Conservation (phyloP, 176 grass and related monocot species). For the Oryza punctata region DNA sequence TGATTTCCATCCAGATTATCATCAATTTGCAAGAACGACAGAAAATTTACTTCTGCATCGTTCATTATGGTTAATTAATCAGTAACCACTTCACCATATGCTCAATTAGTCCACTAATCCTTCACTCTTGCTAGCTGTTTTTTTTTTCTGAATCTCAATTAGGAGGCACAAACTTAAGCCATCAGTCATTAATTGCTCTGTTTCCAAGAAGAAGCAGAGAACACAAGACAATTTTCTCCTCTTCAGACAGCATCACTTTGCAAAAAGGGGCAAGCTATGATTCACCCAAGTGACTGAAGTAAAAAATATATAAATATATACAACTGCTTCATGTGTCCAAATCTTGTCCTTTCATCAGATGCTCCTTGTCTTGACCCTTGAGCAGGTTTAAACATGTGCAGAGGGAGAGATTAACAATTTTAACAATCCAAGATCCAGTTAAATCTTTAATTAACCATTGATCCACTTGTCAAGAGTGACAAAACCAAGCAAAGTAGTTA, state of each 20-base stretch:
- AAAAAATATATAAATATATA: neutral
- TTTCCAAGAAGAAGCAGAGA: neutral
- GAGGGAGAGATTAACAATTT: neutral
- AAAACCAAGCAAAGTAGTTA: neutral
- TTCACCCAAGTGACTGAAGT: conserved; percentile 21
- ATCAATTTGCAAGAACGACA: conserved; percentile 21
- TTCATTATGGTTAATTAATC: neutral
- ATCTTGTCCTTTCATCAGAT: conserved; percentile 5
- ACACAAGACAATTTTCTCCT: neutral
- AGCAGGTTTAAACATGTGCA: conserved; percentile 23
- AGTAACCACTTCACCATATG: neutral
- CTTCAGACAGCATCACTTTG: neutral
- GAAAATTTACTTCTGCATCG: neutral
- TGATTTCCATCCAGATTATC: conserved; percentile 21
- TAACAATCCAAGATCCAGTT: neutral
- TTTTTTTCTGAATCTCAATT: neutral
- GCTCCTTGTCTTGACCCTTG: neutral
- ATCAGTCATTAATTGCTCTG: neutral
- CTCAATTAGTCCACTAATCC: neutral
- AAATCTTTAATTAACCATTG: neutral
- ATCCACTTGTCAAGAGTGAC: conserved; percentile 33
- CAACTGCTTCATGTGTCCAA: neutral
- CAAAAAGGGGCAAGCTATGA: neutral
- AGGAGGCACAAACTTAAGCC: neutral
- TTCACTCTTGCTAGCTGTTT: neutral